Conservation (phyloP, 768 basidiomycete genomes). For the Suillus placidus region DNA sequence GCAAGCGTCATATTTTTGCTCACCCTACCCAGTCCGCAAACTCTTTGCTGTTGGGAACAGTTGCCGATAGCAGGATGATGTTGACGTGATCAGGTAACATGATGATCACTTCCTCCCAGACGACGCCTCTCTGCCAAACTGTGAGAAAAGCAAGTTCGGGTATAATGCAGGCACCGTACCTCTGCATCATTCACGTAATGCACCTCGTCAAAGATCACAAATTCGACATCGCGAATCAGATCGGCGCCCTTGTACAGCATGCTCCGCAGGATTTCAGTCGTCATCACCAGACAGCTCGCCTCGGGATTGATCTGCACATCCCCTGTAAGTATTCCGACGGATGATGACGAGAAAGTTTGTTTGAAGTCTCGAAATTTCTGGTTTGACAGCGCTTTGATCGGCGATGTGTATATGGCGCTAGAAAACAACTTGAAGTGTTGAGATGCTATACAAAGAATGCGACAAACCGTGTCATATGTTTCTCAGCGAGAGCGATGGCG, state of each 20-base stretch:
- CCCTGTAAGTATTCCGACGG: slow-evolving; percentile 95
- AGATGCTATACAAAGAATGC: slow-evolving; percentile 17
- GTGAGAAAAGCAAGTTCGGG: slow-evolving; percentile 14
- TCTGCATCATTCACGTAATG: slow-evolving; percentile 99
- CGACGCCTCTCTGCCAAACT: slow-evolving; percentile 81
- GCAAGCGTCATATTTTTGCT: slow-evolving; percentile 27
- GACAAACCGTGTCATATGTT: slow-evolving; percentile 95
- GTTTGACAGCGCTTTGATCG: slow-evolving; percentile 98
- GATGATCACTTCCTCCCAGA: slow-evolving; percentile 99
- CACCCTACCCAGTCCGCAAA: slow-evolving; percentile 99
- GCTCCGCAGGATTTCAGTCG: slow-evolving; percentile 94
- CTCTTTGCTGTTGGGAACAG: slow-evolving; percentile 96
- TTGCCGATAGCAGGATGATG: slow-evolving; percentile 95
- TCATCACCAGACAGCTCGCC: slow-evolving; percentile 96
- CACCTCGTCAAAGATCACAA: slow-evolving; percentile 99
- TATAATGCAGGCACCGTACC: slow-evolving; percentile 47
- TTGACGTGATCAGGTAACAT: slow-evolving; percentile 99
- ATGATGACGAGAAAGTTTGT: slow-evolving; percentile 86
- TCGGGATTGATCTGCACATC: slow-evolving; percentile 99
- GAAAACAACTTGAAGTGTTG: slow-evolving; percentile 11
- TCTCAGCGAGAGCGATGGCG: slow-evolving; percentile 93
- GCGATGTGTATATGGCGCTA: slow-evolving; percentile 98
- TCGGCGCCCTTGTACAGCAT: slow-evolving; percentile 99
- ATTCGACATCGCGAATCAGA: slow-evolving; percentile 97
- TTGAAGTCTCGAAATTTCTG: slow-evolving; percentile 99